Base-by-base conservation (phyloP, 305 asterid species). In the Andrographis paniculata region DNA sequence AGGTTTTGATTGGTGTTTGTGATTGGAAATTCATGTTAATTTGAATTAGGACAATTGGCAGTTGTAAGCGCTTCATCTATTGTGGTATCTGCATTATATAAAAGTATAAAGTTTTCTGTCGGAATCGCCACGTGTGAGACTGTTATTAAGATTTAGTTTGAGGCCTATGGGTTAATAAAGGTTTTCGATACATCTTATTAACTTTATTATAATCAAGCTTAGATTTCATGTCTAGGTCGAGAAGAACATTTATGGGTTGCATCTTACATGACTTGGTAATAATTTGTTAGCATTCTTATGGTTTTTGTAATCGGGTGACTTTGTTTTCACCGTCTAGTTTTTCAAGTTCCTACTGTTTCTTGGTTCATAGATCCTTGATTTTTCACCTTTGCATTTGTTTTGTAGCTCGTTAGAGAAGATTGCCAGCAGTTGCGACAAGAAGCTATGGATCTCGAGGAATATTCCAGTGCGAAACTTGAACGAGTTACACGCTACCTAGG, bases 401-500 rank as follows among this genome's bases (percentile, higher is more conserved):
- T 62, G 45, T 87, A 92, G 99, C 80, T 77, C 70, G 86, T 78
- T 53, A 87, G 72, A 66, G 94, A 80, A 53, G 95, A 91, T 59
- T 70, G 71, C 65, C 42, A 65, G 65, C 87, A 86, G 65, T 69
- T 91, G 79, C 75, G 82, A 63, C 96, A 91, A 70, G 95, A 91
- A 65, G 96, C 95, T 60, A 59, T 66, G 39, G 96, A 91, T 61
- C 95, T 91, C 61, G 96, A 80, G 61, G 99, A 86, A 59, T 91
- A 91, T 73, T 91, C 96, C 53, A 80, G 78, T 53, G 96, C 95
- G 20, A 91, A 91, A 64, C 86, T 91, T 65, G 96, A 91, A 54
- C 84, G 96, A 9, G 84, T 78, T 59, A 87, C 92, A 37, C 94
- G 97, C 44, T 92, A 92, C 69, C 72, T 92, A 40, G 95, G 99